Percentiles rank a stretch among this genome's conserved stretches.
Conservation (phyloP, 2,329 filamentous ascomycete species). For the Massarina eburnea region DNA sequence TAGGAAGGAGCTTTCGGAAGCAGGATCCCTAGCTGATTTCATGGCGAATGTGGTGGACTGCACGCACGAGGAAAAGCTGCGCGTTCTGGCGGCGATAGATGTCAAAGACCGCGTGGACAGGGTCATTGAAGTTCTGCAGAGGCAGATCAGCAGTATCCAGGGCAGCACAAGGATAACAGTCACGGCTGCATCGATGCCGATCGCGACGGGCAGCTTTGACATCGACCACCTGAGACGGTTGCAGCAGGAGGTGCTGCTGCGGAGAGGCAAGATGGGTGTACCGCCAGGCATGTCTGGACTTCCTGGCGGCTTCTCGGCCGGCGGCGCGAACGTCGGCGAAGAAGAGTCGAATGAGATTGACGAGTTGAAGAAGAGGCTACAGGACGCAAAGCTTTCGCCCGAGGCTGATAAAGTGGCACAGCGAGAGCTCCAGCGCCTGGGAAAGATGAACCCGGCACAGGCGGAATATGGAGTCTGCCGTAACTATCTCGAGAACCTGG, state of each 20-base stretch:
- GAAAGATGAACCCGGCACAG: conserved; percentile 95
- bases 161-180: conserved; percentile 84
- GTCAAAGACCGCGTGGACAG: conserved; percentile 76
- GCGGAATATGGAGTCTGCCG: conserved; percentile 93
- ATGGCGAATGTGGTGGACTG: conserved; percentile 92
- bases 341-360: conserved; percentile 89
- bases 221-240: conserved; percentile 47
- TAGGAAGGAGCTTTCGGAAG: conserved; percentile 78
- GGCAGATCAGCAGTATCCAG: conserved; percentile 82
- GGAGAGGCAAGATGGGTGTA: conserved; percentile 34
- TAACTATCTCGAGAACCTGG: conserved; percentile 89
- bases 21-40: conserved; percentile 87
- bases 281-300: conserved; percentile 37
- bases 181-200: conserved; percentile 65
- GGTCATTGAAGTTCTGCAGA: conserved; percentile 80
- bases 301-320: conserved; percentile 48
- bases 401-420: conserved; percentile 92
- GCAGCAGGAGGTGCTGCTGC: conserved; percentile 46
- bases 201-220: conserved; percentile 44
- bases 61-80: conserved; percentile 86
- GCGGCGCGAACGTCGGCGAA: conserved; percentile 56
- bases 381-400: conserved; percentile 75
- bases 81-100: conserved; percentile 78
- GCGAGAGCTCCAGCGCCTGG: conserved; percentile 80
- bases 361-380: conserved; percentile 84